phyloP scores from a whole-genome alignment of 208 protist genomes.

The Trypanosoma avium region DNA sequence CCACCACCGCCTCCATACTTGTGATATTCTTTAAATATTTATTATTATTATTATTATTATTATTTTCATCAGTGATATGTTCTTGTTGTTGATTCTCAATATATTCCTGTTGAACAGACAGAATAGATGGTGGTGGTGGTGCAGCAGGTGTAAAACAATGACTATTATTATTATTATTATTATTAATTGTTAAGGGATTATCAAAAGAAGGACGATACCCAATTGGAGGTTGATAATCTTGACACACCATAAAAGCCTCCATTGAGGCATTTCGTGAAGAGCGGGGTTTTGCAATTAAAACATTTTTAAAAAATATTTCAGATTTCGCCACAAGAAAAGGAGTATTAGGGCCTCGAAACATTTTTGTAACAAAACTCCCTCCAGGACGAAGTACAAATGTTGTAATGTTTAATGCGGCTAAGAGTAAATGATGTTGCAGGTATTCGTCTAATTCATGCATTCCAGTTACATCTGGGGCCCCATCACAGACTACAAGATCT shows the following conservation, averaged over 20 bases:
- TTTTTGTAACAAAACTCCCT: slow-evolving; percentile 97
- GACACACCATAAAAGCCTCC: slow-evolving; percentile 96
- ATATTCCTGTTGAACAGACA: no score
- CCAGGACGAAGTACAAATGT: slow-evolving; percentile 92
- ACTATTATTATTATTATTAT: no score
- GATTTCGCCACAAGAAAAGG: slow-evolving; percentile 94
- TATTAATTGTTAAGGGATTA: slow-evolving; percentile 31
- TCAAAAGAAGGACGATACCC: slow-evolving; percentile 73
- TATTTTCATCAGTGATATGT: no score
- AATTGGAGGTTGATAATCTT: slow-evolving; percentile 87
- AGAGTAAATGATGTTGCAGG: slow-evolving; percentile 97
- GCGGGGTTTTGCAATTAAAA: slow-evolving; percentile 96
- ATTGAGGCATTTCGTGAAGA: slow-evolving; percentile 95
- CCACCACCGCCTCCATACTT: slow-evolving; percentile 63
- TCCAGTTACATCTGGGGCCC: slow-evolving; percentile 99
- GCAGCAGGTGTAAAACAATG: slow-evolving; percentile 25
- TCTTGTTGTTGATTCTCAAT: no score
- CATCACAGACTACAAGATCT: slow-evolving; percentile 99
- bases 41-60: no score
- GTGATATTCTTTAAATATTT: no score
- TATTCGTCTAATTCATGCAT: slow-evolving; percentile 99
- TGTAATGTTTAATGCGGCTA: slow-evolving; percentile 98
- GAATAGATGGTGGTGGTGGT: not conserved
- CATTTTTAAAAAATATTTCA: slow-evolving; percentile 95
- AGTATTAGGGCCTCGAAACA: slow-evolving; percentile 97